These are phyloP conservation scores for Cylindrotheca fusiformis DNA, from an alignment of 108 stramenopile genomes.

Conservation along the genomic window DNA sequence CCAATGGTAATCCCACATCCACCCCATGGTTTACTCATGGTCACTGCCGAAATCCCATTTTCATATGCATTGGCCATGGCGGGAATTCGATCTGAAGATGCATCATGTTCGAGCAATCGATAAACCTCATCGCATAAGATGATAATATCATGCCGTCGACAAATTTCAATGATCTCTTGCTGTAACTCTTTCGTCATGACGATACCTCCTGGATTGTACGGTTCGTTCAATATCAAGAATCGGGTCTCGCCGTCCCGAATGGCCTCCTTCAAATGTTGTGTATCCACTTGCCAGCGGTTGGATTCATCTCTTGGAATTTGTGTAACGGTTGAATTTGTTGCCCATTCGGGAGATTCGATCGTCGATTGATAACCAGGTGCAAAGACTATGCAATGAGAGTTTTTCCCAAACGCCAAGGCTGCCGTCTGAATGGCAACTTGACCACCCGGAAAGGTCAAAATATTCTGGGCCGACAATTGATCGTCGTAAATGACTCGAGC, in stretches of 20 bases:
- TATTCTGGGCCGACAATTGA: constrained; percentile 17
- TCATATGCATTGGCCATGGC: constrained; percentile 68
- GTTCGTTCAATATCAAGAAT: constrained; percentile 71
- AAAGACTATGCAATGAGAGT: constrained; percentile 70
- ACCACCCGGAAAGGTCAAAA: constrained; percentile 72
- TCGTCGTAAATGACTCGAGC: constrained; percentile 51
- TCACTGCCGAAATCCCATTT: constrained; percentile 57
- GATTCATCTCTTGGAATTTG: constrained; percentile 38
- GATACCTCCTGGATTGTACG: constrained; percentile 79
- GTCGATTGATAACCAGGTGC: constrained; percentile 78
- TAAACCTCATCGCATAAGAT: constrained; percentile 78
- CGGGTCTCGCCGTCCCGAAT: constrained; percentile 47
- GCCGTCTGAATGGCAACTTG: constrained; percentile 82
- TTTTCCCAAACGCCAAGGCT: constrained; percentile 48
- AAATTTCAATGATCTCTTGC: constrained; percentile 46
- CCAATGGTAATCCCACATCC: constrained; percentile 77
- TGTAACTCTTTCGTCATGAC: constrained; percentile 48
- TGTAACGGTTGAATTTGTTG: constrained; percentile 37
- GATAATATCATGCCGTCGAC: constrained; percentile 39
- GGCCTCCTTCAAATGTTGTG: constrained; percentile 39
- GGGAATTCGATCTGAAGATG: constrained; percentile 33
- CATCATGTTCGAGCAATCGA: constrained; percentile 69
- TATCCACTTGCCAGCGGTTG: constrained; percentile 66
- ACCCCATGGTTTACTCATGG: constrained; percentile 81
- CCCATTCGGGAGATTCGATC: constrained; percentile 56